Conservation (phyloP, 495 filamentous ascomycete genomes). For the Clohesyomyces aquaticus region DNA sequence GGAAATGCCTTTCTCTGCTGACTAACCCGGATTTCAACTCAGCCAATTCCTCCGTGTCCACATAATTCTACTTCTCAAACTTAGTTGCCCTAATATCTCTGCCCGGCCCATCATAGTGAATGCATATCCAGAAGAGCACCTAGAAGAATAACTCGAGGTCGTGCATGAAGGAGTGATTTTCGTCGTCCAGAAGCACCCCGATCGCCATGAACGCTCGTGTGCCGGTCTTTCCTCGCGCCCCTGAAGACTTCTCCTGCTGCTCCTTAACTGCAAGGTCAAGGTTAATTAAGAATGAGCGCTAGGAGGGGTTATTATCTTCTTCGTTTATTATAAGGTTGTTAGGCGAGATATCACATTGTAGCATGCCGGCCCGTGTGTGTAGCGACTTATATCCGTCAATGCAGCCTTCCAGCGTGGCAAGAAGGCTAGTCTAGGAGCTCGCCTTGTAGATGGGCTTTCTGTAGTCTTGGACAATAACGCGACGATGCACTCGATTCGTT, state of each 20-base stretch:
- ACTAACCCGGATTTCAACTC: slow-evolving; percentile 8
- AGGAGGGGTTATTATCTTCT: slow-evolving; percentile 44
- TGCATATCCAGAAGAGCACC: slow-evolving; percentile 52
- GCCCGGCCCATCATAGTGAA: slow-evolving; percentile 30
- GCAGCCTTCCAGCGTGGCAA: slow-evolving; percentile 48
- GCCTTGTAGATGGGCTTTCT: slow-evolving; percentile 51
- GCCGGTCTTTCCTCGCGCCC: slow-evolving; percentile 50
- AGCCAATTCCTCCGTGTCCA: slow-evolving; percentile 5
- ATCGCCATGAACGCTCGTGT: slow-evolving; percentile 55
- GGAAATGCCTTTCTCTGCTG: slow-evolving; percentile 7
- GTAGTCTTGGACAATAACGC: slow-evolving; percentile 51
- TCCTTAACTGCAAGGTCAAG: slow-evolving; percentile 45
- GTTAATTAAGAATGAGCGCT: slow-evolving; percentile 50
- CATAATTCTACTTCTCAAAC: slow-evolving; percentile 12
- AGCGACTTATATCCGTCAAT: slow-evolving; percentile 44
- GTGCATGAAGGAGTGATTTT: slow-evolving; percentile 53
- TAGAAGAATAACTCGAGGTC: slow-evolving; percentile 61
- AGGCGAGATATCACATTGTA: slow-evolving; percentile 48
- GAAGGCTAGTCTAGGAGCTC: slow-evolving; percentile 46
- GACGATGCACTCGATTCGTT: slow-evolving; percentile 51
- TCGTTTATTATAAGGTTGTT: slow-evolving; percentile 53
- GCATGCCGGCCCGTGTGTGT: slow-evolving; percentile 42
- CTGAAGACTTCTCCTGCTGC: slow-evolving; percentile 40
- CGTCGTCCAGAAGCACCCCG: slow-evolving; percentile 45
- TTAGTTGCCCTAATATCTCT: slow-evolving; percentile 9